Base-by-base conservation (phyloP, 176 grass and related monocot species). In the Phoenix dactylifera region DNA sequence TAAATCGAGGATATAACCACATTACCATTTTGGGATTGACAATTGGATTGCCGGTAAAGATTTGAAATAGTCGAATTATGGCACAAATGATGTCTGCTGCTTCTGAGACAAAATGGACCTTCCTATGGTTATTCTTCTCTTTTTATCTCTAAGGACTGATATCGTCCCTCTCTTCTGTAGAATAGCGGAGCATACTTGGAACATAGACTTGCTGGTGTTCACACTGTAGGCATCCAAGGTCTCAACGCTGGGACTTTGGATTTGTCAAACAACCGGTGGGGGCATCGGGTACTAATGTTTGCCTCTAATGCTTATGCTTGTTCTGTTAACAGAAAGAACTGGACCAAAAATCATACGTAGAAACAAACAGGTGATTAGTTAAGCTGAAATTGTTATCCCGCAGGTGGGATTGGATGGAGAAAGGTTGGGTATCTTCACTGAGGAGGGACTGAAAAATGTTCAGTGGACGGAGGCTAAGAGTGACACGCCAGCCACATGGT, bases 121-220 rank as follows among this genome's bases (percentile, higher is more conserved):
- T 32, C 6, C 30, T 7, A 32, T 32, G 30, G 30, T 32, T 32
- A 32, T 7, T 32, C 30, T 32, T 7, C 0, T 32, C 7, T 32
- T 32, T 32, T 6, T 7, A 9, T 32, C 30, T 9, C 30, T 32
- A 32, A 32, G 30, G 30, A 9, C 7, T 32, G 18, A 17, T 59
- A 19, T 32, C 25, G 53, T 29, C 12, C 35, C n/a, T 56, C 1
- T 15, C 50, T 54, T 19, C 50, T 57, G 28, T 60, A 90, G 86
- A 80, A 90, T 85, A 90, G 91, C 19, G 91, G 91, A n/a, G 51
- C 86, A 0, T 87, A 77, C 69, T 74, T 96, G 55, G 91, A 96
- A 74, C 80, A 85, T 52, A 80, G 83, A 18, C 52, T 68, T 32
- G 83, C 86, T 39, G 86, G 91, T 28, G 59, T 84, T 18, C 52